Evolutionary conservation across 1,284 basidiomycete species (phyloP).

Genomic region (Lentinus polychrous): DNA sequence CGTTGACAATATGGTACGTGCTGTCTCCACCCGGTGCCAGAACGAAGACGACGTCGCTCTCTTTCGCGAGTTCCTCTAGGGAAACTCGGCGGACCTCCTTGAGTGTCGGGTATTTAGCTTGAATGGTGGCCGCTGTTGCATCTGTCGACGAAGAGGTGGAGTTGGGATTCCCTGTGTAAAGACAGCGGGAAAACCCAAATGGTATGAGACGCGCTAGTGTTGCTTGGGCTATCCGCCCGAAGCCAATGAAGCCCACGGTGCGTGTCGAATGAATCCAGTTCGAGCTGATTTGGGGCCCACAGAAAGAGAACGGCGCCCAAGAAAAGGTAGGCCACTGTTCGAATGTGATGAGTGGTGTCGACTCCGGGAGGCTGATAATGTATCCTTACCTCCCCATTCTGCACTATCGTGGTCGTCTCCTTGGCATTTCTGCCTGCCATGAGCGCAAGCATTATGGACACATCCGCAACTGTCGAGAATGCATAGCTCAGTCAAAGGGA

Average conservation of each 20-base stretch:
- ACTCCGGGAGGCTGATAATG: too few relatives aligned
- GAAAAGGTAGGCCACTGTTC: conserved; percentile 53
- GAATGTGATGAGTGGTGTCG: background rate
- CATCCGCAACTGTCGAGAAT: conserved; percentile 65
- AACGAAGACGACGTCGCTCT: conserved; percentile 80
- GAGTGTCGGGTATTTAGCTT: conserved; percentile 43
- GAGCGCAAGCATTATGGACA: conserved; percentile 81
- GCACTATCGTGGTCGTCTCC: conserved; percentile 57
- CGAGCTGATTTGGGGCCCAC: conserved; percentile 71
- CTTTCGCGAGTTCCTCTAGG: conserved; percentile 59
- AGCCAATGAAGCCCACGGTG: conserved; percentile 87
- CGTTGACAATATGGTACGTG: conserved; percentile 72
- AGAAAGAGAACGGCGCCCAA: conserved; percentile 80
- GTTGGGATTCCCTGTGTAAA: conserved; percentile 57
- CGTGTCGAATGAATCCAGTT: conserved; percentile 44
- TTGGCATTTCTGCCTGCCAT: conserved; percentile 84
- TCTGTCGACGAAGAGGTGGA: conserved; percentile 31
- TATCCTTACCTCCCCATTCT: conserved; percentile 60
- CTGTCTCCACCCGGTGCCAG: conserved; percentile 72
- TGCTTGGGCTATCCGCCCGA: conserved; percentile 86
- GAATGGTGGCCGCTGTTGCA: conserved; percentile 40
- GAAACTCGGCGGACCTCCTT: conserved; percentile 52
- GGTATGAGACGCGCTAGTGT: conserved; percentile 71
- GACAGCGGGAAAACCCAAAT: conserved; percentile 65
- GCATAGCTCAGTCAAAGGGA: conserved; percentile 7